phyloP scores from a whole-genome alignment of 1,284 basidiomycete species.

The Wolfiporia cocos region DNA sequence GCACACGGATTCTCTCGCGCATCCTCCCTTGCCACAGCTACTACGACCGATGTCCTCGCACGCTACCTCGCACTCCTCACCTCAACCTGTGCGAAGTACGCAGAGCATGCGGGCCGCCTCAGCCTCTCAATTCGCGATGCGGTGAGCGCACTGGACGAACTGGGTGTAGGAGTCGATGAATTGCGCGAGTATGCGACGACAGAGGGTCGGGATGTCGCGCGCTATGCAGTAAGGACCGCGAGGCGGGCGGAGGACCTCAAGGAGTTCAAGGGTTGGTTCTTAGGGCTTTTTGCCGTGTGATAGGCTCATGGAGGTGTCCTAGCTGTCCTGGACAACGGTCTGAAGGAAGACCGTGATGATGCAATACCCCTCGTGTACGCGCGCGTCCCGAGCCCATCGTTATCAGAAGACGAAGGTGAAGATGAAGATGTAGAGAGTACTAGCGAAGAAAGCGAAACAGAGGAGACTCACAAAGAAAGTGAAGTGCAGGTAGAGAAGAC shows the following conservation, averaged over 20 bases:
- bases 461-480: slow-evolving; percentile 12
- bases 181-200: slow-evolving; percentile 52
- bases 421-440: slow-evolving; percentile 29
- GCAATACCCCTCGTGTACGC: slow-evolving; percentile 49
- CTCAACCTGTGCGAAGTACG: slow-evolving; percentile 60
- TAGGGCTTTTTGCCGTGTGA: too few species aligned
- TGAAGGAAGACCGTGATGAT: slow-evolving; percentile 47
- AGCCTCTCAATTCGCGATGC: slow-evolving; percentile 51
- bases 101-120: slow-evolving; percentile 62
- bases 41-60: slow-evolving; percentile 66
- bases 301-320: slow-evolving; percentile 19
- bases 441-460: slow-evolving; percentile 24
- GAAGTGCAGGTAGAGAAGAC: slow-evolving; percentile 11
- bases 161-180: slow-evolving; percentile 66
- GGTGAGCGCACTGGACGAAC: slow-evolving; percentile 59
- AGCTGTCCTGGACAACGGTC: slow-evolving; percentile 60
- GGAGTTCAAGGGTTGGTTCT: slow-evolving; percentile 65
- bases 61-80: slow-evolving; percentile 63
- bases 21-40: slow-evolving; percentile 59
- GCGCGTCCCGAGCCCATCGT: slow-evolving; percentile 27
- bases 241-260: slow-evolving; percentile 63
- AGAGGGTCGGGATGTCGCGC: slow-evolving; percentile 60
- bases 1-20: slow-evolving; percentile 69
- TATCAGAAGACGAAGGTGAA: slow-evolving; percentile 17
- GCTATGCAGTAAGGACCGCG: slow-evolving; percentile 55